Evolutionary conservation across 352 stramenopile species (phyloP).

Genomic region (Phytophthora fragariae): DNA sequence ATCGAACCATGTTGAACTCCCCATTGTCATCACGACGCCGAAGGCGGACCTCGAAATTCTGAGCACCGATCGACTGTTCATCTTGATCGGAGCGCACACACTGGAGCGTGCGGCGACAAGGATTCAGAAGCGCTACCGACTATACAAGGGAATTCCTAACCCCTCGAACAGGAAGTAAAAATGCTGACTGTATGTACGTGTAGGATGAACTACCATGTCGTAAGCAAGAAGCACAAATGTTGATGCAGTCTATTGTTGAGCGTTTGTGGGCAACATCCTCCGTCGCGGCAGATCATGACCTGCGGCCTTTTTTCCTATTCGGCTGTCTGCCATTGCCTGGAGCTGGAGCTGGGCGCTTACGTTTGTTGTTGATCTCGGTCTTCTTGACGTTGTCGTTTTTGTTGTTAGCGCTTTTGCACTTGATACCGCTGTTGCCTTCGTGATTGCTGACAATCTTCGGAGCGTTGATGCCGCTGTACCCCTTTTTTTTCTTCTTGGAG

Average conservation of each 20-base stretch:
- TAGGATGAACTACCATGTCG: conserved; percentile 1
- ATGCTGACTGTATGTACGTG: not conserved
- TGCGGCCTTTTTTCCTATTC: conserved; percentile 36
- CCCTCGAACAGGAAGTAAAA: conserved; percentile 10
- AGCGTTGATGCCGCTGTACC: conserved; percentile 19
- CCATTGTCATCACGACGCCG: conserved; percentile 81
- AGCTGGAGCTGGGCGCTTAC: conserved; percentile 27
- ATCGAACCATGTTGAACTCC: conserved; percentile 57
- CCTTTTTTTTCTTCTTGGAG: conserved; percentile 58
- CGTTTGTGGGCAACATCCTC: conserved; percentile 5
- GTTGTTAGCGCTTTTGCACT: not conserved
- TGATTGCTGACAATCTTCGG: conserved; percentile 7
- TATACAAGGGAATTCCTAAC: conserved; percentile 32
- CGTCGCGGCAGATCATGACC: conserved; percentile 18
- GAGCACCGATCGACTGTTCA: conserved; percentile 65
- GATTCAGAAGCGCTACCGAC: conserved; percentile 64
- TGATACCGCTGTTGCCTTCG: conserved; percentile 3
- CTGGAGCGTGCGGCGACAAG: conserved; percentile 63
- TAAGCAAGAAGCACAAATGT: not conserved
- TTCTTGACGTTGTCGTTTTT: not conserved
- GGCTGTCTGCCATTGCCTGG: conserved; percentile 28
- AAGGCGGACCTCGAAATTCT: conserved; percentile 60
- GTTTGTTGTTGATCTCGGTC: conserved; percentile 32
- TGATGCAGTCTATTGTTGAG: conserved; percentile 30
- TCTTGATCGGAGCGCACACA: conserved; percentile 79